Base-by-base conservation (phyloP, 169 alveolate genomes). In the Plasmodium vivax region DNA sequence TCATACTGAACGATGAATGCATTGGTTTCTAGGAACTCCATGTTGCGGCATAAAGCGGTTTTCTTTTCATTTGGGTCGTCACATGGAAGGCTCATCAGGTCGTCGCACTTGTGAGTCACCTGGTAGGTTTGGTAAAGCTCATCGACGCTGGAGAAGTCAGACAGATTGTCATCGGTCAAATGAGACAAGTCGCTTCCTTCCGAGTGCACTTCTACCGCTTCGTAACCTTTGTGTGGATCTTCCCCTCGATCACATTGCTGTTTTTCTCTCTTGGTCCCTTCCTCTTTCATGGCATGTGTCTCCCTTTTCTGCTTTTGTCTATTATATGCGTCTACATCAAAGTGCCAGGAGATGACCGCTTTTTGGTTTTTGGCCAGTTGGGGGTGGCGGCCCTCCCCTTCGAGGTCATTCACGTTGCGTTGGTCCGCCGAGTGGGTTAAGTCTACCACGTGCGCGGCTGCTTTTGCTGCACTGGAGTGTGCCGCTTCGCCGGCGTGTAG, bases 1-100 rank as follows among this genome's bases (percentile, higher is more conserved):
- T 41, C 81, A 74, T 85, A 85, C 27, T 85, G 82, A 1, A 68
- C 93, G n/a, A 85, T 85, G 79, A 85, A 85, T 3, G 93, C 74
- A 14, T 85, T 74, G 4, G 93, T 85, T 38, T 85, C 93, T 16
- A 85, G 27, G 43, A 8, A 77, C 41, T 85, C 19, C 27, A 85
- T 14, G 41, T 85, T 85, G 0, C 43, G 36, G 7, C 73, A 85
- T 41, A 85, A n/a, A 74, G n/a, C 34, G 19, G 54, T 74, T 34
- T 14, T 30, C 38, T 85, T 47, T 1, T 27, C 85, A 75, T 74
- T 77, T 51, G 62, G 38, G 23, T 74, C 93, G 2, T 62, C 62
- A 36, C 23, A 74, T 43, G 93, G 62, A 30, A 43, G 32, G 81
- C 85, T 85, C 79, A 85, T 85, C 19, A 74, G 36, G 12, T 85